A percentile compares a stretch with the other conserved stretches of the same genome.
These are phyloP conservation scores for Endothia cerciana DNA, from an alignment of 2,329 filamentous ascomycete genomes.

Conservation along the genomic window DNA sequence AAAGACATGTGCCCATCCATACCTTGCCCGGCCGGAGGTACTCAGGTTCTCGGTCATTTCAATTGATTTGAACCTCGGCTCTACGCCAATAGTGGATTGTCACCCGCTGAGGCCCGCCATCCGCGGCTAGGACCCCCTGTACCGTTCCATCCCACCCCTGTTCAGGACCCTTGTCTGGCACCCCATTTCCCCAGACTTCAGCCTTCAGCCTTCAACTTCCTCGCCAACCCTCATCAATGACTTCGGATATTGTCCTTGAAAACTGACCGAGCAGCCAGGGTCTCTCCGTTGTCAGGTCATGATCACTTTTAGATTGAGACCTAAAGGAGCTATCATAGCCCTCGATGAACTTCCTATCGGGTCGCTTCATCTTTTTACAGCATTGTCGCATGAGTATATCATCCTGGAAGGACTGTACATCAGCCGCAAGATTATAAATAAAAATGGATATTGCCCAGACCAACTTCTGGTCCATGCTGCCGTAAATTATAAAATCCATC, in stretches of 20 bases:
- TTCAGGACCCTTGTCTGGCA: slow-evolving; percentile 2
- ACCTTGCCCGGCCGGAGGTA: neutral
- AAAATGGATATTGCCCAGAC: slow-evolving; percentile 36
- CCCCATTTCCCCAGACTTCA: slow-evolving; percentile 24
- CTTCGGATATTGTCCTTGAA: neutral
- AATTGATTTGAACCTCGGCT: slow-evolving; percentile 17
- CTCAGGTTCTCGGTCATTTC: slow-evolving; percentile 10
- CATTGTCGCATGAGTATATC: neutral
- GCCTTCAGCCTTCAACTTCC: neutral
- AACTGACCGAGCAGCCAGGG: neutral
- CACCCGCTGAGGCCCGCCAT: slow-evolving; percentile 6
- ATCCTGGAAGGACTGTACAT: neutral
- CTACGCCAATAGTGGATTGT: slow-evolving; percentile 14
- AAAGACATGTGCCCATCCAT: slow-evolving; percentile 11
- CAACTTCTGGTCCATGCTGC: slow-evolving; percentile 39
- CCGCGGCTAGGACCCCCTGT: slow-evolving; percentile 12
- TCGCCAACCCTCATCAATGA: neutral
- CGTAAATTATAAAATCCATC: slow-evolving; percentile 37
- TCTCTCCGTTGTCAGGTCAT: neutral
- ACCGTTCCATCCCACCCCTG: neutral
- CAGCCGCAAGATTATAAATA: neutral
- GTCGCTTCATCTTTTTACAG: neutral
- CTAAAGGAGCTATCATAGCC: too few relatives aligned
- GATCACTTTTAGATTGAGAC: neutral
- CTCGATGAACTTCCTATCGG: neutral